Base-by-base conservation (phyloP, 83 land plant genomes). In the Diphasiastrum complanatum region DNA sequence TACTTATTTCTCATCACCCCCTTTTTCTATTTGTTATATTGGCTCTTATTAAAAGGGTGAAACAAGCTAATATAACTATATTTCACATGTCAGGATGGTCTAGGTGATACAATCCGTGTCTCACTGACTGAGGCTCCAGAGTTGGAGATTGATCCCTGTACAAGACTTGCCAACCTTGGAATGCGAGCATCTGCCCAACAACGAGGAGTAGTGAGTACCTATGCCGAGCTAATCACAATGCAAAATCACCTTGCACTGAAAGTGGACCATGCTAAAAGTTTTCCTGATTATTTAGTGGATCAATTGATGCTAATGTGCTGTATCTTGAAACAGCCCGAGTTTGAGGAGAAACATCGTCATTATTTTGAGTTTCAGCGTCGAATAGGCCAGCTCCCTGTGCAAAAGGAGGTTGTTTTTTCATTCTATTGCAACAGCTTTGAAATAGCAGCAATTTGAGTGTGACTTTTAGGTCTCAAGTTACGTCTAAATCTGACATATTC, bases 91-190 rank as follows among this genome's bases (percentile, higher is more conserved):
- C 80, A 93, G 95, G 99, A 93, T 78, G 99, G 99, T 46, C 66
- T 93, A 46, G 99, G 99, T 23, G 96, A 93, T 64, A 93, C 99
- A 24, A 86, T 93, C 41, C 79, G 99, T 29, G 99, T 93, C 38
- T 93, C 99, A 8, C 85, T 93, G 24, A 93, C 99, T 29, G 99
- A 93, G 76, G 76, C 88, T 36, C 99, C 99, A 61, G 99, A 93
- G 40, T 71, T 81, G 35, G 99, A 93, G 77, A 93, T 93, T 59
- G 92, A 93, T 73, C 99, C 99, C 22, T 93, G 99, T 56, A 81
- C 77, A 72, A 85, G 84, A 62, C 79, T 93, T 67, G 96, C 99
- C 2, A 86, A 76, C 60, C 86, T 93, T 47, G 99, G 99, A 28
- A 86, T 75, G 85, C 72, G 63, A 61, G 88, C 96, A 61, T 53